Base-by-base conservation (phyloP, 148 eudicot species). In the Vaccinium vitisidaea region DNA sequence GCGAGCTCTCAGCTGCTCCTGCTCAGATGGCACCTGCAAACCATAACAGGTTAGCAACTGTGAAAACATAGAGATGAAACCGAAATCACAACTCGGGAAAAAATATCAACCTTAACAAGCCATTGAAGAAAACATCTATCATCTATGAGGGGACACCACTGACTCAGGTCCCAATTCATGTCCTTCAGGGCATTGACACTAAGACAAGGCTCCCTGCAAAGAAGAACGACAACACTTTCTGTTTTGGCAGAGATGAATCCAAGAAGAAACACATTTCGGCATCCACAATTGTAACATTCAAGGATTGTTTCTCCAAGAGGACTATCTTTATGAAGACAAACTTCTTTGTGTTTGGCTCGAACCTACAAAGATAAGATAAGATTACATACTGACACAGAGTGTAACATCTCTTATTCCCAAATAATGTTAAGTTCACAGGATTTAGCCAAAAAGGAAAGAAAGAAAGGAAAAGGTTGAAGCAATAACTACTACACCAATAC, bases 121-220 rank as follows among this genome's bases (percentile, higher is more conserved):
- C 99, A 97, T 58, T 93, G 98, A 88, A 97, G 90, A 87, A 97
- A 97, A 87, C 99, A 97, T 43, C 99, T 91, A 86, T 97, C 99
- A 88, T 97, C 99, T 85, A 97, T 97, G 80, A 97, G 98, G 13
- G 99, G 99, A 86, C 98, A 97, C 99, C 99, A 97, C 86, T 95
- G 99, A 90, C 96, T 97, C 84, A 97, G 87, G 90, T 97, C 99
- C 99, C 99, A 97, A 81, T 97, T 97, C 99, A 95, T 97, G 90
- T 97, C 99, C 87, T 97, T 97, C 83, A 97, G 82, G 19, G 99
- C 98, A 89, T 95, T 97, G 70, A 90, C 92, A 82, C 90, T 97
- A 52, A 97, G 90, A 86, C 99, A 97, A 73, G 99, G 99, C 85
- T 97, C 99, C 88, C 99, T 91, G 81, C 99, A 97, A 27, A 97